Conservation (phyloP, 2,329 filamentous ascomycete species). For the Paecilomyces formosus region DNA sequence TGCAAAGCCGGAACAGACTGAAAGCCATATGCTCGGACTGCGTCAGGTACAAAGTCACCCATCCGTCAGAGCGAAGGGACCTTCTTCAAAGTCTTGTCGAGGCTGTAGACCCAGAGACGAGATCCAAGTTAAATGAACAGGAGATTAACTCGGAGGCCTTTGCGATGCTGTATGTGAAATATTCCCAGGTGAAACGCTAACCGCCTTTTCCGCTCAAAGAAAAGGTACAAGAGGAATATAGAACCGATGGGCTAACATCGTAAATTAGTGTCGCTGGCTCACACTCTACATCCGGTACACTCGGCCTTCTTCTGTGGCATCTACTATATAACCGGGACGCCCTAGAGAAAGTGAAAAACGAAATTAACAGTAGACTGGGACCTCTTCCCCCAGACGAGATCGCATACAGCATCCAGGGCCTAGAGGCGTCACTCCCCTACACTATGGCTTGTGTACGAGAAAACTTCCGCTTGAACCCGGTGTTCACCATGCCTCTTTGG, state of each 20-base stretch:
- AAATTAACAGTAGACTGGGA: neutral
- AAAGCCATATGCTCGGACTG: neutral
- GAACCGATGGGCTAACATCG: no score
- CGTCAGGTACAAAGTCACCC: neutral
- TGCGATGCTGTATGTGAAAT: neutral
- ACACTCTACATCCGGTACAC: neutral
- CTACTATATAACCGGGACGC: neutral
- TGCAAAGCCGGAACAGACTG: neutral
- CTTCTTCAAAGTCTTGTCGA: neutral
- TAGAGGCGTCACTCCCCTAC: conserved; percentile 3
- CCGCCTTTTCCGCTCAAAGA: no score
- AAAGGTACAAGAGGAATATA: no score
- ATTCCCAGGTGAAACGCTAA: neutral
- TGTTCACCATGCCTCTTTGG: conserved; percentile 8
- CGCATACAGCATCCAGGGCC: neutral
- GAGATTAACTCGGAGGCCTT: neutral
- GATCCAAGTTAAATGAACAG: neutral
- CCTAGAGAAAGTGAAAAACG: neutral
- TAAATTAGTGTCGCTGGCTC: neutral
- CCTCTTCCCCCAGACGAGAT: neutral
- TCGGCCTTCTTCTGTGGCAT: neutral
- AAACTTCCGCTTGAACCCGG: conserved; percentile 7
- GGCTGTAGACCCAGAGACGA: neutral
- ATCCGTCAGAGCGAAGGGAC: neutral
- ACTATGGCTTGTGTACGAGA: conserved; percentile 8